Evolutionary conservation across 2,329 filamentous ascomycete genomes (phyloP).

Genomic region (Diaporthe vaccinii): DNA sequence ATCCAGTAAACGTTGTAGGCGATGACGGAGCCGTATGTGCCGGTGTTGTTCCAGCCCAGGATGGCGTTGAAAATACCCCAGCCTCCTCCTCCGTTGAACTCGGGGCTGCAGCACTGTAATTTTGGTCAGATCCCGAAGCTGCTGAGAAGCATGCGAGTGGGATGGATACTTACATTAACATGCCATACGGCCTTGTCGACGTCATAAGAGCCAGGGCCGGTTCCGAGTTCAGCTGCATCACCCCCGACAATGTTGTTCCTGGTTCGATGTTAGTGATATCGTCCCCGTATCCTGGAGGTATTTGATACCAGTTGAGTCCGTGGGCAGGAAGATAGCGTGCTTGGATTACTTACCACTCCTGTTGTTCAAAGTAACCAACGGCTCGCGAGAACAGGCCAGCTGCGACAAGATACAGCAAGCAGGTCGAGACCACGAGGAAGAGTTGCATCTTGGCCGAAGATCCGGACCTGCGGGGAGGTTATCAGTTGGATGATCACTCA

Average conservation of each 20-base stretch:
- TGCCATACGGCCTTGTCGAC: constrained; percentile 78
- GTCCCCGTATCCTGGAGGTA: not conserved
- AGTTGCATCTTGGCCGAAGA: constrained; percentile 76
- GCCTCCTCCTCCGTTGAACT: constrained; percentile 73
- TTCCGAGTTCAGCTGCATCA: constrained; percentile 72
- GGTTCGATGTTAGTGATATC: not conserved
- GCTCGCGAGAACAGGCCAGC: constrained; percentile 84
- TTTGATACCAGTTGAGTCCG: too few species aligned
- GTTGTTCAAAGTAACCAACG: constrained; percentile 80
- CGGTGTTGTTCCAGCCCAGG: constrained; percentile 78
- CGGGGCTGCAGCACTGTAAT: constrained; percentile 75
- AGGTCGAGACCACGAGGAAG: constrained; percentile 86
- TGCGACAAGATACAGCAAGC: constrained; percentile 86
- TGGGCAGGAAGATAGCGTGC: constrained; percentile 76
- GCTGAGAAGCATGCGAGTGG: constrained; percentile 25
- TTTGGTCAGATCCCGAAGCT: not conserved
- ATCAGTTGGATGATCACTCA: not conserved
- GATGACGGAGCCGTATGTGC: constrained; percentile 76
- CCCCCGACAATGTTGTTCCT: constrained; percentile 55
- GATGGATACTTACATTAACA: constrained; percentile 65
- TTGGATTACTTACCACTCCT: constrained; percentile 68
- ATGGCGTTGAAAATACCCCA: constrained; percentile 83
- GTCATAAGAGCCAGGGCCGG: constrained; percentile 76
- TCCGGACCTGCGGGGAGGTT: constrained; percentile 62
- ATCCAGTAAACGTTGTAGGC: constrained; percentile 80